These are phyloP conservation scores for Seiridium unicorne DNA, from an alignment of 2,329 filamentous ascomycete species.

Conservation along the genomic window DNA sequence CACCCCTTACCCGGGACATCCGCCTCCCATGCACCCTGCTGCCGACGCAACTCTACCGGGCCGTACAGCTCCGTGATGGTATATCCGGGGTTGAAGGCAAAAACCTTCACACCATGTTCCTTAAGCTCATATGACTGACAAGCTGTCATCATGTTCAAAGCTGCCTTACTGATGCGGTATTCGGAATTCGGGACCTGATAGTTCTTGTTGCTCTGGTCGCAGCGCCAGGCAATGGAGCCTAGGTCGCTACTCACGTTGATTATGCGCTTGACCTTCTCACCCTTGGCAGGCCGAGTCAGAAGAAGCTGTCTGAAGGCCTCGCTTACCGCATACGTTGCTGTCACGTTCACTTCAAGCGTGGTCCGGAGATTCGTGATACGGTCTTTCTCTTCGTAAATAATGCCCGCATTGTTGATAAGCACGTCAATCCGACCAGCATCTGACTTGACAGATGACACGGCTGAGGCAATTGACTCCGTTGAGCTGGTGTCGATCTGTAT, in stretches of 20 bases:
- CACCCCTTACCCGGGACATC: background rate
- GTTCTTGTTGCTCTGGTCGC: slow-evolving; percentile 5
- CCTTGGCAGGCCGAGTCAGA: slow-evolving; percentile 8
- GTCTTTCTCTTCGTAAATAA: slow-evolving; percentile 10
- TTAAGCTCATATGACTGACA: slow-evolving; percentile 16
- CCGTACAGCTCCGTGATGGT: slow-evolving; percentile 15
- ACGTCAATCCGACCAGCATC: slow-evolving; percentile 16
- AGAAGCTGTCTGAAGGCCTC: slow-evolving; percentile 15
- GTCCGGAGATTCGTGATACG: slow-evolving; percentile 11
- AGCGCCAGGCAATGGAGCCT: slow-evolving; percentile 14
- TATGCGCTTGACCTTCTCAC: slow-evolving; percentile 15
- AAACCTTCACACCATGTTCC: slow-evolving; percentile 14
- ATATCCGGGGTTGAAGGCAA: slow-evolving; percentile 16
- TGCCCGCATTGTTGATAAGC: slow-evolving; percentile 19
- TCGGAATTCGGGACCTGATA: slow-evolving; percentile 9
- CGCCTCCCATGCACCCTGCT: slow-evolving; percentile 1
- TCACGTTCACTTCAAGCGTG: slow-evolving; percentile 17
- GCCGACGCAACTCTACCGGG: background rate
- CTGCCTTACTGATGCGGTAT: slow-evolving; percentile 18
- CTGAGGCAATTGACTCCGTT: slow-evolving; percentile 12
- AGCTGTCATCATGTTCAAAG: slow-evolving; percentile 17
- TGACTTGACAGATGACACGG: slow-evolving; percentile 11
- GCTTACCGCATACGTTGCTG: slow-evolving; percentile 13
- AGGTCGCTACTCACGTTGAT: slow-evolving; percentile 17
- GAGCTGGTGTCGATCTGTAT: slow-evolving; percentile 18